Base-by-base conservation (phyloP, 768 basidiomycete genomes). In the Amanita rimosa region DNA sequence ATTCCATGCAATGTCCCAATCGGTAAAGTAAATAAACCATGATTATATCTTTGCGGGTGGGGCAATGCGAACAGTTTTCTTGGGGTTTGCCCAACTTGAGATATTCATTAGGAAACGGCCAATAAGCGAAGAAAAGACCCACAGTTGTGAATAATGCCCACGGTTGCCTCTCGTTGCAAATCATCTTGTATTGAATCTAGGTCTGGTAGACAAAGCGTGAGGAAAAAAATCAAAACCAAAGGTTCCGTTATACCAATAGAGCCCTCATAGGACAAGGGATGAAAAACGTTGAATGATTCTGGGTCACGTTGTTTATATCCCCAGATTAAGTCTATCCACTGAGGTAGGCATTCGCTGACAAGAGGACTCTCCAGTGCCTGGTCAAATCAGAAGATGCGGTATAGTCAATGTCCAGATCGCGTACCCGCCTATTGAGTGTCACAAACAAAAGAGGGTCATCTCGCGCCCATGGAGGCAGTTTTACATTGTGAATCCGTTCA, bases 91-190 rank as follows among this genome's bases (percentile, higher is more conserved):
- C 93, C 93, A 55, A 96, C 87, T 90, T 16, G 21, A 37, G 17
- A 22, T 10, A 14, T 54, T 2, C 45, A 38, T 35, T 31, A 40
- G 27, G 21, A 10, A 41, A n/a, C n/a, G n/a, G n/a, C n/a, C n/a
- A n/a, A n/a, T n/a, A n/a, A n/a, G n/a, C n/a, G n/a, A 14, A 14
- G 27, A 22, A 36, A 49, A 17, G 38, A 31, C 75, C 34, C 55
- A 88, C 89, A 97, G 53, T 95, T 95, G 62, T 95, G 92, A 43
- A 96, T 94, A 49, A 94, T 95, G 1, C 92, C 92, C 16, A 94
- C 86, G 6, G 90, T 91, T 0, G 94, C 93, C 58, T 92, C 90
- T 31, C 86, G 77, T 65, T 97, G 89, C 6, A 90, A 68, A 40
- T 90, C 83, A 59, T 96, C 86, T 4, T 78, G 76, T 48, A 97